Conservation (phyloP, 345 rosid species). For the Rhodamnia rubescens region DNA sequence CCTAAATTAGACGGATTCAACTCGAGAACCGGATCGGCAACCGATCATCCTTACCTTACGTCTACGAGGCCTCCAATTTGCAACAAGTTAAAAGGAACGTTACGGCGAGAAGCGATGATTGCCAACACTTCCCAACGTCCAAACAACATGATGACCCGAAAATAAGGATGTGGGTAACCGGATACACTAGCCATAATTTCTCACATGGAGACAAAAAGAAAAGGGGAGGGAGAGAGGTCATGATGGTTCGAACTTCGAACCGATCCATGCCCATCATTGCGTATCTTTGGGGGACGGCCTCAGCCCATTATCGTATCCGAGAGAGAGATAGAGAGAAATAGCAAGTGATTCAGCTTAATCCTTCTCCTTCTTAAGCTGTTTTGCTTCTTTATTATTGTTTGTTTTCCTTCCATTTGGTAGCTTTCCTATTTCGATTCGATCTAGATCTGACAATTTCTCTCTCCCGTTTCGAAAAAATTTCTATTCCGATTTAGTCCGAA, state of each 20-base stretch:
- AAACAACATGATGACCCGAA: background rate
- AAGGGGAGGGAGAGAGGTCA: background rate
- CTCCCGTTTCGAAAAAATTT: too few species aligned
- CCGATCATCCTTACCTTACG: fast-evolving
- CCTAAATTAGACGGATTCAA: too few species aligned
- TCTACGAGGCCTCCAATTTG: too few species aligned
- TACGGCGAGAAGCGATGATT: background rate
- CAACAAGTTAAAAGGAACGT: background rate
- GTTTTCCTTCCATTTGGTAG: too few species aligned
- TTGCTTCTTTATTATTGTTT: too few species aligned
- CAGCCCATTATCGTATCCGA: background rate
- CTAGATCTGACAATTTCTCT: too few species aligned
- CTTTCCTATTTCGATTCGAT: too few species aligned
- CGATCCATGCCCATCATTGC: slow-evolving; percentile 2
- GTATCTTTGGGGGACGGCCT: background rate
- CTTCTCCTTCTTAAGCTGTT: too few species aligned
- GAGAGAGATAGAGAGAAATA: background rate
- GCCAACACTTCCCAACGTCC: background rate
- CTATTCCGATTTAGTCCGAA: too few species aligned
- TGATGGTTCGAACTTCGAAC: slow-evolving; percentile 1
- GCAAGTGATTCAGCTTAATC: background rate
- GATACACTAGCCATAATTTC: background rate
- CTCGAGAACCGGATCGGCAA: too few species aligned
- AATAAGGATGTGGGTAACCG: background rate
- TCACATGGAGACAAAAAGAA: background rate